Evolutionary conservation across 345 rosid species (phyloP).

Genomic region (Pugionium dolabratum): DNA sequence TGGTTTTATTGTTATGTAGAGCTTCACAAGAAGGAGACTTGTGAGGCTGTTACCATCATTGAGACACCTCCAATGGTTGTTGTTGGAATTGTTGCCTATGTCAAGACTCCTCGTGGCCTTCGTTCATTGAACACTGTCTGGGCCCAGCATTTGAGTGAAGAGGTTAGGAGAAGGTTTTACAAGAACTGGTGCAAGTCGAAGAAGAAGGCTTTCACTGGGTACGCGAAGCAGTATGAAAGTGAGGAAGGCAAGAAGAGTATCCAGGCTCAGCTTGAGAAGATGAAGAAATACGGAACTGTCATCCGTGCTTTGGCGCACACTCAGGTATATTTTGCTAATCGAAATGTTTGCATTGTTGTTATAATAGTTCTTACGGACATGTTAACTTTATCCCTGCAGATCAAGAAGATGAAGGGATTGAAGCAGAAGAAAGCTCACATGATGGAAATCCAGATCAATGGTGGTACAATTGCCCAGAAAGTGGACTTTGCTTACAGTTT

Average conservation of each 20-base stretch:
- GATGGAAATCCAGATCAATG: conserved; percentile 90
- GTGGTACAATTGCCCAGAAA: conserved; percentile 72
- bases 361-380: not conserved
- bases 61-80: conserved; percentile 43
- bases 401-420: conserved; percentile 86
- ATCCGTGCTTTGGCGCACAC: conserved; percentile 86
- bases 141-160: conserved; percentile 92
- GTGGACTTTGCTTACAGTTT: conserved; percentile 76
- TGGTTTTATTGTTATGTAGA: conserved; percentile 40
- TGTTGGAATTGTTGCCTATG: conserved; percentile 83
- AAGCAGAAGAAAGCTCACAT: conserved; percentile 91
- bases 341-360: not conserved
- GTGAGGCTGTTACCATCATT: conserved; percentile 81
- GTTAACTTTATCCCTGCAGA: conserved; percentile 38
- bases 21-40: conserved; percentile 93
- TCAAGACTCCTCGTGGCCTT: conserved; percentile 76
- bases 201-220: conserved; percentile 84
- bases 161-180: conserved; percentile 76
- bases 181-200: conserved; percentile 86
- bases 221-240: conserved; percentile 55
- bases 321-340: conserved; percentile 45
- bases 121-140: conserved; percentile 74
- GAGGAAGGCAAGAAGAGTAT: conserved; percentile 73
- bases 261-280: conserved; percentile 69
- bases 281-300: conserved; percentile 73